These are phyloP conservation scores for Ceratocystis colombiana DNA, from an alignment of 2,329 filamentous ascomycete species.

Conservation along the genomic window DNA sequence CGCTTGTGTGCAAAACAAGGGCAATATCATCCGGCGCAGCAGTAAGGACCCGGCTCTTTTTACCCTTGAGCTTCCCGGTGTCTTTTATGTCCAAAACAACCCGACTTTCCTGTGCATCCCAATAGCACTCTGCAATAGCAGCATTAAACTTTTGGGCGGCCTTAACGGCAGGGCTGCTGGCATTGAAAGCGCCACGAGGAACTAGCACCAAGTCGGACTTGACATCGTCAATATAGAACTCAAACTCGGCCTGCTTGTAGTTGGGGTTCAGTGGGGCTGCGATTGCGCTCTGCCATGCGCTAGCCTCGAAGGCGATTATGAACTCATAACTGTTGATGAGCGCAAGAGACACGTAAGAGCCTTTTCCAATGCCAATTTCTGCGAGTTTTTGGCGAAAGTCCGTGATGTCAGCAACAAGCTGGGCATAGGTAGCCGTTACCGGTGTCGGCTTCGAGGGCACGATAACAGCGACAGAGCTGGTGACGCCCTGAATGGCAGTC, in stretches of 20 bases:
- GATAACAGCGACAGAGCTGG: conserved; percentile 53
- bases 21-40: conserved; percentile 69
- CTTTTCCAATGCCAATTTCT: conserved; percentile 56
- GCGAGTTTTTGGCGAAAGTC: conserved; percentile 71
- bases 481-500: conserved; percentile 40
- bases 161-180: conserved; percentile 60
- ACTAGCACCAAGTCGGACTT: conserved; percentile 70
- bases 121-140: conserved; percentile 80
- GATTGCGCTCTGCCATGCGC: conserved; percentile 72
- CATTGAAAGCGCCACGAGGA: conserved; percentile 56
- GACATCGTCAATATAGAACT: conserved; percentile 84
- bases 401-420: conserved; percentile 54
- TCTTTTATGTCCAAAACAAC: conserved; percentile 72
- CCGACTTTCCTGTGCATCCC: conserved; percentile 53
- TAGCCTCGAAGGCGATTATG: conserved; percentile 76
- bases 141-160: conserved; percentile 70
- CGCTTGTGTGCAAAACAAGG: conserved; percentile 72
- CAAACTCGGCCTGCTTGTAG: conserved; percentile 83
- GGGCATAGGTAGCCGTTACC: conserved; percentile 58
- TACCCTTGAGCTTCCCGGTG: conserved; percentile 51
- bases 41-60: conserved; percentile 35
- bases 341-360: conserved; percentile 69
- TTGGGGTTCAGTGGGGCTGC: conserved; percentile 79
- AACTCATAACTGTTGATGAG: conserved; percentile 80
- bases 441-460: conserved; percentile 54